These are phyloP conservation scores for Cyclotella cryptica DNA, from an alignment of 108 stramenopile species.

Conservation along the genomic window DNA sequence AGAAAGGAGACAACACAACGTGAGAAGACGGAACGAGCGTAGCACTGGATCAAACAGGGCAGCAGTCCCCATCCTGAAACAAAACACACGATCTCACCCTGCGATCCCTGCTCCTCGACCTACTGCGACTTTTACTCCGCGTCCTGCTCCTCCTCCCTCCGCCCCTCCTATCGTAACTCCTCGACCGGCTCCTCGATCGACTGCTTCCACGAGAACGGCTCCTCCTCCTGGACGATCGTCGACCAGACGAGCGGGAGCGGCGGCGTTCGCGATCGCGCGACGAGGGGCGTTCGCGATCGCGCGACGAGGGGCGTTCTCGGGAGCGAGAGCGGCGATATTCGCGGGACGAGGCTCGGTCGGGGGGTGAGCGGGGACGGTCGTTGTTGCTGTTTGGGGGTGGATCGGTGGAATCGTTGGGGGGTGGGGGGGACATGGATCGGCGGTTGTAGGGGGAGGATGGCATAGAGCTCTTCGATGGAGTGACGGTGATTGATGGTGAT, in stretches of 20 bases:
- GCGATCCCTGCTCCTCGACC: constrained; percentile 20
- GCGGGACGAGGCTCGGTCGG: background rate
- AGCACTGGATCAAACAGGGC: background rate
- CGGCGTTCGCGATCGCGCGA: constrained; percentile 14
- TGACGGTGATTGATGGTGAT: too few species aligned
- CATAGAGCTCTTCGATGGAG: background rate
- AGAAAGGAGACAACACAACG: background rate
- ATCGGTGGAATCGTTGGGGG: background rate
- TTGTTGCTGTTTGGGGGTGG: background rate
- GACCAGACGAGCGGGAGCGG: constrained; percentile 21
- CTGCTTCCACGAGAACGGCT: constrained; percentile 32
- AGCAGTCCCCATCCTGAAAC: background rate
- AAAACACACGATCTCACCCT: constrained; percentile 28
- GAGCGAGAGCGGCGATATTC: background rate
- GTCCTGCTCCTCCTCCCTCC: constrained; percentile 17
- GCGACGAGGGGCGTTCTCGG: background rate
- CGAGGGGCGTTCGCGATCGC: background rate
- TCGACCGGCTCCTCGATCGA: constrained; percentile 17
- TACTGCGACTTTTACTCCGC: constrained; percentile 28
- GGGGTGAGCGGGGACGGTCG: constrained; percentile 4
- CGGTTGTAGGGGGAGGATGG: constrained; percentile 21
- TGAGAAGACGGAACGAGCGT: background rate
- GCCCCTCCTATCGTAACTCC: constrained; percentile 22
- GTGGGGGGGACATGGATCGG: constrained; percentile 14
- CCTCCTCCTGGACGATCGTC: constrained; percentile 20